phyloP scores from a whole-genome alignment of 495 filamentous ascomycete genomes.

The Aspergillus diversus region DNA sequence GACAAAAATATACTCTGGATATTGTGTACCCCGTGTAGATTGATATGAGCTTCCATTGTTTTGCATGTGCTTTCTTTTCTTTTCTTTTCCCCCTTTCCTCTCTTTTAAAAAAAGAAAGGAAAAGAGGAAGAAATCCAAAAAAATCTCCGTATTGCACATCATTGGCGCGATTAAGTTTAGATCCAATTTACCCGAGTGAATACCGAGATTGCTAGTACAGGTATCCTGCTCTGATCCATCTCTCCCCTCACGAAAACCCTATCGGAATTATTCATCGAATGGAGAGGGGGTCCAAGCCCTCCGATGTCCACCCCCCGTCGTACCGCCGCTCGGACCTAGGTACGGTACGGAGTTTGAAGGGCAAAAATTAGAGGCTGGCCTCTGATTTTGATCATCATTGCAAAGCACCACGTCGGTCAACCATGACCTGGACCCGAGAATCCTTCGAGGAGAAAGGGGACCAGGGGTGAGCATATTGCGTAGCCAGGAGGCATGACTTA shows the following conservation, averaged over 20 bases:
- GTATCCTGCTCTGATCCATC: background rate
- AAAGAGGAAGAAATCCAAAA: conserved; percentile 8
- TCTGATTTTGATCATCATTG: conserved; percentile 6
- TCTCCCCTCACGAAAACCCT: background rate
- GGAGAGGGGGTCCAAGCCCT: background rate
- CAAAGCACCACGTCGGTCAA: conserved; percentile 12
- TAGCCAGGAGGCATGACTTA: background rate
- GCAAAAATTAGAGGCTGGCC: background rate
- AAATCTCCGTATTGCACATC: conserved; percentile 4
- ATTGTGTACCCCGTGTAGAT: no score
- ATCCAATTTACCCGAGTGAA: conserved; percentile 38
- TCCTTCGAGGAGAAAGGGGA: conserved; percentile 5
- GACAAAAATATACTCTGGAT: no score
- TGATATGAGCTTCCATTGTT: background rate
- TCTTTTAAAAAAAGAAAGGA: conserved; percentile 1
- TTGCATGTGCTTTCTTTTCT: background rate
- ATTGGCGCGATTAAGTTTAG: conserved; percentile 24
- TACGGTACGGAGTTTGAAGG: conserved; percentile 9
- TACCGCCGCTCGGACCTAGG: conserved; percentile 22
- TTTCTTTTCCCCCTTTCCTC: background rate
- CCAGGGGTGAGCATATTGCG: background rate
- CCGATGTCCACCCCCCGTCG: background rate
- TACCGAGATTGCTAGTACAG: conserved; percentile 28
- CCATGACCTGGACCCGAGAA: conserved; percentile 5
- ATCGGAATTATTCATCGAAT: conserved; percentile 5